Percentiles rank a stretch among this genome's conserved stretches.
These are phyloP conservation scores for Fusarium mexicanum DNA, from an alignment of 2,329 filamentous ascomycete genomes.

Conservation along the genomic window DNA sequence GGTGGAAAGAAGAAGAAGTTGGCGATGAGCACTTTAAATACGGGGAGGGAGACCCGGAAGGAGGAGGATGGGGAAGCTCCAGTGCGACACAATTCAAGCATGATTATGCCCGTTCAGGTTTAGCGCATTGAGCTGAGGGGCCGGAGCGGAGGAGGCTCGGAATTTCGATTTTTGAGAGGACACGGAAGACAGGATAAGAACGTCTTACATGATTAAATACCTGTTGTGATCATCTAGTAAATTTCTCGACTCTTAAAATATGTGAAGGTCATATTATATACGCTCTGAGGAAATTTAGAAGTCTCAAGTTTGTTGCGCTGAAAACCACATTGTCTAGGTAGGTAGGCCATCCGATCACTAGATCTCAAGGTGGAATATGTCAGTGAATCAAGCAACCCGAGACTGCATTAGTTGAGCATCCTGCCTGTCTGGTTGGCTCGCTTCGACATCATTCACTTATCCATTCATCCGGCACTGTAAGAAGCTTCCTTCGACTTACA, in stretches of 20 bases:
- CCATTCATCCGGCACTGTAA: conserved; percentile 27
- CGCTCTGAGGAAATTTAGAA: background rate
- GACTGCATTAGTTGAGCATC: background rate
- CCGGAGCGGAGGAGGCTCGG: conserved; percentile 39
- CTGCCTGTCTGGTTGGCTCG: conserved; percentile 26
- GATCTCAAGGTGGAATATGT: conserved; percentile 10
- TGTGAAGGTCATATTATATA: background rate
- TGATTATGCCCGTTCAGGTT: conserved; percentile 2
- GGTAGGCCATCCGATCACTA: background rate
- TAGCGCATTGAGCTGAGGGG: conserved; percentile 31
- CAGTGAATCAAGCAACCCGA: background rate
- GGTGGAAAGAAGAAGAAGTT: conserved; percentile 34
- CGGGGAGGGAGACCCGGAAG: conserved; percentile 31
- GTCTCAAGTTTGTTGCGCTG: too few species aligned
- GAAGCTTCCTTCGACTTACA: background rate
- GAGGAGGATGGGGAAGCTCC: conserved; percentile 33
- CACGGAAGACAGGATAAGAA: conserved; percentile 26
- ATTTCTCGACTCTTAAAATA: background rate
- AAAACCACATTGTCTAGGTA: background rate
- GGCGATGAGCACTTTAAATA: conserved; percentile 42
- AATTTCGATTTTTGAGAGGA: conserved; percentile 29
- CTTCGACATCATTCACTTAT: conserved; percentile 13
- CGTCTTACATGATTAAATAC: background rate
- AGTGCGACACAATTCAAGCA: conserved; percentile 15
- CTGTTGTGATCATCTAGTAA: background rate